Evolutionary conservation across 768 basidiomycete genomes (phyloP).

Genomic region (Porphyrellus cyaneotinctus): DNA sequence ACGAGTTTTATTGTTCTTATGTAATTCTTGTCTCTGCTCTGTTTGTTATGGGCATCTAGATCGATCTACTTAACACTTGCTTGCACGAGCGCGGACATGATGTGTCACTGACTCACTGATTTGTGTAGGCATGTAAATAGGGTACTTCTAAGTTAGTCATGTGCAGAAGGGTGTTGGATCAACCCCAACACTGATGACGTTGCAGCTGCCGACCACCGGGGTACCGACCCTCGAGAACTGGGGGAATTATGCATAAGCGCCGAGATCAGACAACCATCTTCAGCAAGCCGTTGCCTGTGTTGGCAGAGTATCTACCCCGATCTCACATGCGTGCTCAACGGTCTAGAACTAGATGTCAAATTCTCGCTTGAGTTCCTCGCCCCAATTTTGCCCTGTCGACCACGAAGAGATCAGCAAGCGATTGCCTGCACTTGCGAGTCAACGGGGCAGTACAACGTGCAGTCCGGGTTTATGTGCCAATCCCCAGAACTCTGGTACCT

Average conservation of each 20-base stretch:
- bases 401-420: conserved; percentile 21
- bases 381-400: conserved; percentile 22
- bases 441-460: conserved; percentile 20
- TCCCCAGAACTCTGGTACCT: conserved; percentile 28
- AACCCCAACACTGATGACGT: conserved; percentile 19
- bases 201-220: conserved; percentile 6
- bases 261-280: conserved; percentile 6
- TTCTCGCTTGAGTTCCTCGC: conserved; percentile 25
- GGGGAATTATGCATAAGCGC: conserved; percentile 6
- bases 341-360: conserved; percentile 29
- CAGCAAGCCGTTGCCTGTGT: conserved; percentile 1
- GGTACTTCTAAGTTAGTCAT: conserved; percentile 17
- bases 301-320: conserved; percentile 10
- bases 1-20: background rate
- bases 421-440: conserved; percentile 13
- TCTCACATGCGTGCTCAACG: conserved; percentile 10
- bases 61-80: background rate
- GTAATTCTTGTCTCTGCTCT: background rate
- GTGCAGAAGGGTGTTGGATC: conserved; percentile 1
- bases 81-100: conserved; percentile 10
- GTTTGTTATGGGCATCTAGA: background rate
- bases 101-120: conserved; percentile 1
- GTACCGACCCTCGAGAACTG: conserved; percentile 16
- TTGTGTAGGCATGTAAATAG: conserved; percentile 10
- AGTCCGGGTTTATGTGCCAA: conserved; percentile 18